Base-by-base conservation (phyloP, 2,329 filamentous ascomycete species). In the Botrytis paeoniae region DNA sequence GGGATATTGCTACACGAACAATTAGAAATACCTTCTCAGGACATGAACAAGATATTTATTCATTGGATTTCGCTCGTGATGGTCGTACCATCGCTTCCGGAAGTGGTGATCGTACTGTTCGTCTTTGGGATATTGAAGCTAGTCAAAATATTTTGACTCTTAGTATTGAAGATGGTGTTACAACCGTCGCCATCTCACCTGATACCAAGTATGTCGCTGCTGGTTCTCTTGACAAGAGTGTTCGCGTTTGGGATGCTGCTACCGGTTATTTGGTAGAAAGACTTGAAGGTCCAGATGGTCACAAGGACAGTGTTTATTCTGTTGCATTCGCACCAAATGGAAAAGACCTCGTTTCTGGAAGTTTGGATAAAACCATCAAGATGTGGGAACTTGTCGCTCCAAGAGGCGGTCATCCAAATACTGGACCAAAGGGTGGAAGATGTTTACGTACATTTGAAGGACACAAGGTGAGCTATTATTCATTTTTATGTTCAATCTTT, bases 1-100 rank as follows among this genome's bases (percentile, higher is more conserved):
- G 96, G 96, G 96, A 99, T 81, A 98, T 99, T 78, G 87, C 88
- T 72, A 88, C 85, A 73, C 89, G 94, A 78, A 91, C 89, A 14
- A 98, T 99, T 81, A 93, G 94, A 79, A 94, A 96, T 81, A 94
- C 94, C 57, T 98, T 99, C 84, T 88, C 91, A n/a, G 96, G 96
- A 37, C 96, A 99, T 83, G 96, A 99, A 83, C 95, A 99, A 83
- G 96, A 99, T 78, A 99, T 99, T 76, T 98, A 98, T 83, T 97
- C 93, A 8, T 87, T 98, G 7, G 96, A 98, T 83, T 99, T 97
- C 82, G 93, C 95, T 45, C 91, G 94, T 60, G 97, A 98, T 78
- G 95, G 95, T 54, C 92, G 94, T 71, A 94, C 94, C 73, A 98
- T 99, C 79, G 96, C 95, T 9, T 98, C 96, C 12, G 96, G 96